Evolutionary conservation across 805 yeast genomes (phyloP), one percentile per base, ranked within the genome.

Genomic region (Sugiyamaella valdiviana): DNA sequence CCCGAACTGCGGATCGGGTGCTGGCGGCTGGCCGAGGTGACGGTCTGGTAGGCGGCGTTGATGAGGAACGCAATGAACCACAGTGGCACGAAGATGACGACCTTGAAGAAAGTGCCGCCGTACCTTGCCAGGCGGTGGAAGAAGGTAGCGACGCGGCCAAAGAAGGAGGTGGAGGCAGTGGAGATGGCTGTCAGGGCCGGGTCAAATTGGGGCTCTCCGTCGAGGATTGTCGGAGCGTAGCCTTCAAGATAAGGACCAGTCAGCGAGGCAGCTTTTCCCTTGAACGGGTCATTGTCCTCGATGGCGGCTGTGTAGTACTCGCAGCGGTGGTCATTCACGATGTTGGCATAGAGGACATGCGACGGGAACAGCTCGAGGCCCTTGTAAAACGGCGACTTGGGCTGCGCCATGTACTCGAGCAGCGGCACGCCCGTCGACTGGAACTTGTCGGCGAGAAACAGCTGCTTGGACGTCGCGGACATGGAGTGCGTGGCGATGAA

Each of bases 291-390:
- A 12, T 36, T 35, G 12, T 48, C 16, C 15, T 84, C 77, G 32
- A 84, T 84, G 4, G 85, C 85, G 0, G 95, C 73, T 1, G 95
- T 85, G 77, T 85, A 86, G 83, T 86, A 88, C 14, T 85, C 76
- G 3, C 95, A 80, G 56, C 95, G 76, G 54, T 81, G 81, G 66
- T 87, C 96, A 53, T 87, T 85, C 50, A 82, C 76, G 37, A 85
- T 75, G 65, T 88, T 88, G 5, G 93, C 85, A 60, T 87, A 85
- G 40, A 86, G 64, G 5, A 80, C 64, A 39, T 74, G 72, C 53
- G 76, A 63, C 51, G 73, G 66, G 67, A 87, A 88, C 26, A 51
- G 50, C 23, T 68, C 55, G 38, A 87, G 68, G 1, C 81, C 84
- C 53, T 73, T 71, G 61, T 64, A 75, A 61, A 85, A 87, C 3